Conservation (phyloP, 1,284 basidiomycete species). For the Ceraceosorus bombacis region DNA sequence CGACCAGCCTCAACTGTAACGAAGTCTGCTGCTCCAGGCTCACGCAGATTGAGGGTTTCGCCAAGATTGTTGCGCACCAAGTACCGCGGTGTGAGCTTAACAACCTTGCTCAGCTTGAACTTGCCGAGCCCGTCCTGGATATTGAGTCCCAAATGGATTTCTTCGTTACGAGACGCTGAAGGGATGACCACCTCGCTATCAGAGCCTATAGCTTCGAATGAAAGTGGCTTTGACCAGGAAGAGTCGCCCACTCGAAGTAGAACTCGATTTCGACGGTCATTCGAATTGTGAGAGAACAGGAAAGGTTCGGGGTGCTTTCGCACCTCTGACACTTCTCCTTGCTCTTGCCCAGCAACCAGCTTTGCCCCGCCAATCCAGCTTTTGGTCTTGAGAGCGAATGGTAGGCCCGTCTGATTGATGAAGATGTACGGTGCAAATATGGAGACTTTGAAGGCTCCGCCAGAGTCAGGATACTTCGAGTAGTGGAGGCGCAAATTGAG, state of each 20-base stretch:
- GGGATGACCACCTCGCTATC: conserved; percentile 76
- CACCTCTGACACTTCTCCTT: conserved; percentile 15
- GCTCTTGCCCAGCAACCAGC: conserved; percentile 73
- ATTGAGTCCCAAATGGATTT: conserved; percentile 79
- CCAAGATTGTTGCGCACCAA: conserved; percentile 74
- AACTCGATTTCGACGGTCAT: conserved; percentile 74
- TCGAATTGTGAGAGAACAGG: conserved; percentile 73
- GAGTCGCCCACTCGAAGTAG: conserved; percentile 79
- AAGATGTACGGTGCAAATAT: conserved; percentile 88
- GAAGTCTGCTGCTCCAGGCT: conserved; percentile 61
- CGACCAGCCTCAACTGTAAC: conserved; percentile 53
- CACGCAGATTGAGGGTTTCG: conserved; percentile 69
- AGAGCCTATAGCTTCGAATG: conserved; percentile 73
- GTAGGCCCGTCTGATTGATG: conserved; percentile 84
- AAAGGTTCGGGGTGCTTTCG: conserved; percentile 51
- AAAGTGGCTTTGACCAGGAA: conserved; percentile 64
- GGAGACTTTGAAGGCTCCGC: conserved; percentile 97
- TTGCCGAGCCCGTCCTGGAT: conserved; percentile 82
- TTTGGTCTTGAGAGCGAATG: conserved; percentile 71
- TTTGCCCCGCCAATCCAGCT: conserved; percentile 65
- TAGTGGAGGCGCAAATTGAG: conserved; percentile 80
- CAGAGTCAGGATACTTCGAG: conserved; percentile 68
- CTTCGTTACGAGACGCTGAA: conserved; percentile 62
- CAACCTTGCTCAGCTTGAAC: conserved; percentile 91
- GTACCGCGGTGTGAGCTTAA: conserved; percentile 85